Evolutionary conservation across 148 eudicot species (phyloP).

Genomic region (Vaccinium darrowii): DNA sequence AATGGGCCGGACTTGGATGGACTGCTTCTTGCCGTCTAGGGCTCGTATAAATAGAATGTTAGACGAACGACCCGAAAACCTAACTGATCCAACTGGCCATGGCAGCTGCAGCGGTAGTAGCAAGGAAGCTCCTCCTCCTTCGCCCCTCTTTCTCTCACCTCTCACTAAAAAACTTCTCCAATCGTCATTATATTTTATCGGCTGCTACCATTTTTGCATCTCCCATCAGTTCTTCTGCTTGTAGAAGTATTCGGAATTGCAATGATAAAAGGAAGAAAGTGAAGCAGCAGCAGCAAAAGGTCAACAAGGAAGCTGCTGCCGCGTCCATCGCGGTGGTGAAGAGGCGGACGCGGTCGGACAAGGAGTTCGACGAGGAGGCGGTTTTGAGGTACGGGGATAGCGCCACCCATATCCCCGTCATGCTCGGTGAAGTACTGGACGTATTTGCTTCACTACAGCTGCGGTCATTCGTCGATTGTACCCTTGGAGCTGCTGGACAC

Average conservation of each 20-base stretch:
- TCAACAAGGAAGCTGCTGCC: not conserved
- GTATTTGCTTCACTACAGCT: conserved; percentile 57
- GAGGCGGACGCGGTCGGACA: conserved; percentile 77
- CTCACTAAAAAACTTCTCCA: not conserved
- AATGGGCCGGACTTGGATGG: no score
- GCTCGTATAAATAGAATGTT: no score
- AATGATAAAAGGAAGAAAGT: conserved; percentile 5
- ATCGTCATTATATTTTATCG: not conserved
- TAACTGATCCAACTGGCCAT: not conserved
- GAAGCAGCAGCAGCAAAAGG: not conserved
- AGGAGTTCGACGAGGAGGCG: conserved; percentile 53
- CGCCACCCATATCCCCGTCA: conserved; percentile 72
- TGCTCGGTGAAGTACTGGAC: conserved; percentile 87
- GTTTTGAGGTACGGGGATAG: conserved; percentile 48
- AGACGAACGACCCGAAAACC: not conserved
- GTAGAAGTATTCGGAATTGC: not conserved
- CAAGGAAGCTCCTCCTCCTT: not conserved
- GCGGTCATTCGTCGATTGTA: conserved; percentile 77
- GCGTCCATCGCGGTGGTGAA: conserved; percentile 31
- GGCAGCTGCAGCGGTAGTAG: not conserved
- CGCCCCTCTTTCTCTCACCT: not conserved
- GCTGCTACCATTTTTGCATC: not conserved
- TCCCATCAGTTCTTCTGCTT: not conserved
- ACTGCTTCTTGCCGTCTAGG: no score
- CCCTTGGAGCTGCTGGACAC: conserved; percentile 94